Evolutionary conservation across 352 stramenopile species (phyloP).

Genomic region (Phytophthora sp.): DNA sequence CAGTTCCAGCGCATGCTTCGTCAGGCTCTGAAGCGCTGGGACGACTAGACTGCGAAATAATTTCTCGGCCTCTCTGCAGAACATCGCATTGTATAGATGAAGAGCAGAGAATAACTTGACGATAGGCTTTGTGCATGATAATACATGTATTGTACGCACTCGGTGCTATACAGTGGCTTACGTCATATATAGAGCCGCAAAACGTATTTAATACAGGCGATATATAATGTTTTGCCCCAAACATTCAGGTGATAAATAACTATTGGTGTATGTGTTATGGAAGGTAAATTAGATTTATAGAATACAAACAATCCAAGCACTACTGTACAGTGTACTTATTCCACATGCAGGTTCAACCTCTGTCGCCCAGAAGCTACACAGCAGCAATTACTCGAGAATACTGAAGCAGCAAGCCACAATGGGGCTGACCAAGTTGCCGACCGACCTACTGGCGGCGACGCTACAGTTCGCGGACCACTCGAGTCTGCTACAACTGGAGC

Average conservation of each 20-base stretch:
- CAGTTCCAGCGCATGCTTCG: conserved; percentile 70
- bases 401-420: too few species aligned
- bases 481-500: conserved; percentile 45
- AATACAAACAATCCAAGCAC: too few species aligned
- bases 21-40: conserved; percentile 57
- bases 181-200: too few species aligned
- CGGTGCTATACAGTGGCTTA: too few species aligned
- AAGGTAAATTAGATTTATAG: too few species aligned
- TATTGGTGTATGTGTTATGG: too few species aligned
- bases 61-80: not conserved
- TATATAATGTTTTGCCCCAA: not conserved
- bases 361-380: conserved; percentile 29
- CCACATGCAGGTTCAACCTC: conserved; percentile 27
- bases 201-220: too few species aligned
- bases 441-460: conserved; percentile 44
- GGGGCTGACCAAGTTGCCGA: conserved; percentile 43
- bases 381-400: too few species aligned
- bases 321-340: too few species aligned
- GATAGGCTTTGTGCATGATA: not conserved
- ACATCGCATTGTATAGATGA: conserved; percentile 8
- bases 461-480: conserved; percentile 50
- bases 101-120: conserved; percentile 1
- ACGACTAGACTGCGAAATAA: conserved; percentile 28
- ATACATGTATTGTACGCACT: too few species aligned
- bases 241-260: too few species aligned